Percentiles rank a stretch among this genome's conserved stretches.
phyloP scores from a whole-genome alignment of 345 rosid species.

The Camelina sativa region DNA sequence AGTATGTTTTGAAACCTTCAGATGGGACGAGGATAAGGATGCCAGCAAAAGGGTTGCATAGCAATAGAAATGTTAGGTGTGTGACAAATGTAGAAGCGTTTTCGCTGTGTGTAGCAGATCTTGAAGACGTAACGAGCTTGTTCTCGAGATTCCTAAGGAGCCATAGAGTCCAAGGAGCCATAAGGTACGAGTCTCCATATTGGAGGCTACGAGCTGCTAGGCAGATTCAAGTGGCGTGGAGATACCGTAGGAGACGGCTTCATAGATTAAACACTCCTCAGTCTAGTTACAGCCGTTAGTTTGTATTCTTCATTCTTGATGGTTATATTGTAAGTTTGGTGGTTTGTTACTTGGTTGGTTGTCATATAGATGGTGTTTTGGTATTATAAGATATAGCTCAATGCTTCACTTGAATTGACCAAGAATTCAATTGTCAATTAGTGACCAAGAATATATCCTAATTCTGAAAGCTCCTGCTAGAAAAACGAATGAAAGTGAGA shows the following conservation, averaged over 20 bases:
- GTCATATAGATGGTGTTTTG: too few species aligned
- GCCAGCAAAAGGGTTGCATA: slow-evolving; percentile 52
- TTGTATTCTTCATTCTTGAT: neutral
- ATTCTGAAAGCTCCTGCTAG: too few species aligned
- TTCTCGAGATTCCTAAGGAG: slow-evolving; percentile 66
- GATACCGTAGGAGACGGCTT: slow-evolving; percentile 67
- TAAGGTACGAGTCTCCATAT: slow-evolving; percentile 85
- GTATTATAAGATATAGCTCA: too few species aligned
- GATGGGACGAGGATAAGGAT: slow-evolving; percentile 54
- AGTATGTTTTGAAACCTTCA: slow-evolving; percentile 36
- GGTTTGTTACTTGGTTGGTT: neutral
- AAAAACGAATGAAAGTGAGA: too few species aligned
- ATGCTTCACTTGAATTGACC: too few species aligned
- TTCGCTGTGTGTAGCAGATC: slow-evolving; percentile 74
- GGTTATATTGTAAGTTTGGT: neutral
- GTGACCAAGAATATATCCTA: too few species aligned
- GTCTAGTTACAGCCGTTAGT: slow-evolving; percentile 17
- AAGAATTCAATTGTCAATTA: too few species aligned
- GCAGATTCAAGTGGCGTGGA: slow-evolving; percentile 86
- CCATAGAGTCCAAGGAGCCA: slow-evolving; percentile 58
- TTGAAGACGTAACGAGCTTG: slow-evolving; percentile 79
- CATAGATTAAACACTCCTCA: slow-evolving; percentile 41
- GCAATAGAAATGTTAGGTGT: slow-evolving; percentile 68
- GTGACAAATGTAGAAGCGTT: slow-evolving; percentile 85
- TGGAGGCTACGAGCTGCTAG: slow-evolving; percentile 72